Conservation (phyloP, 768 basidiomycete genomes). For the Mycena kentingensis region DNA sequence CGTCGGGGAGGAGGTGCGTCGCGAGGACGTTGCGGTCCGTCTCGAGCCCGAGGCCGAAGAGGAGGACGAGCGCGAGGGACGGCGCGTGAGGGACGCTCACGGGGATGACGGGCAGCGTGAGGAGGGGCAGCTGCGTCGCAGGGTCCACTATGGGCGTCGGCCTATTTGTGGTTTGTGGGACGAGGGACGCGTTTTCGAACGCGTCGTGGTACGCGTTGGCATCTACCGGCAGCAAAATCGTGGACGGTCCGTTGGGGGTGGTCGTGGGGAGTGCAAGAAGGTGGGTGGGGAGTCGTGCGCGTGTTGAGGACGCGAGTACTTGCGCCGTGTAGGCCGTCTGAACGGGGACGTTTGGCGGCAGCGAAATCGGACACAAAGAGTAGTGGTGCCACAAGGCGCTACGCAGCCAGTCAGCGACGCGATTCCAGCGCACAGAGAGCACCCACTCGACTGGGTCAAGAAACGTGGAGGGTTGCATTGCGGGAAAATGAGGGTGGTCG, state of each 20-base stretch:
- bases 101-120: conserved; percentile 56
- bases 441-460: conserved; percentile 38
- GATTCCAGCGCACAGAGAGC: not conserved
- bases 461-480: conserved; percentile 37
- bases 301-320: conserved; percentile 32
- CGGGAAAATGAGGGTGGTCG: conserved; percentile 25
- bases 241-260: conserved; percentile 34
- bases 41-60: conserved; percentile 60
- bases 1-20: conserved; percentile 53
- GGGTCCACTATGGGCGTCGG: conserved; percentile 33
- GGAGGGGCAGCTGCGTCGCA: conserved; percentile 29
- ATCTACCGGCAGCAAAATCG: conserved; percentile 56
- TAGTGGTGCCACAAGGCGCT: conserved; percentile 51
- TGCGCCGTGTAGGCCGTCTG: conserved; percentile 50
- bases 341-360: conserved; percentile 26
- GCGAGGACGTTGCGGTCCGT: conserved; percentile 48
- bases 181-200: conserved; percentile 39
- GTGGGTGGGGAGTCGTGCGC: conserved; percentile 61
- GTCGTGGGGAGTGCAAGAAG: conserved; percentile 52
- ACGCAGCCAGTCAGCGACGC: not conserved
- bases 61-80: conserved; percentile 58
- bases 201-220: conserved; percentile 45
- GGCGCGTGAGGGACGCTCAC: conserved; percentile 52
- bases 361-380: conserved; percentile 35
- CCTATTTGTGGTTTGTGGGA: conserved; percentile 35